Evolutionary conservation across 2,329 filamentous ascomycete genomes (phyloP), one percentile per base, ranked within the genome.

Genomic region (Thermothelomyces thermophilus): DNA sequence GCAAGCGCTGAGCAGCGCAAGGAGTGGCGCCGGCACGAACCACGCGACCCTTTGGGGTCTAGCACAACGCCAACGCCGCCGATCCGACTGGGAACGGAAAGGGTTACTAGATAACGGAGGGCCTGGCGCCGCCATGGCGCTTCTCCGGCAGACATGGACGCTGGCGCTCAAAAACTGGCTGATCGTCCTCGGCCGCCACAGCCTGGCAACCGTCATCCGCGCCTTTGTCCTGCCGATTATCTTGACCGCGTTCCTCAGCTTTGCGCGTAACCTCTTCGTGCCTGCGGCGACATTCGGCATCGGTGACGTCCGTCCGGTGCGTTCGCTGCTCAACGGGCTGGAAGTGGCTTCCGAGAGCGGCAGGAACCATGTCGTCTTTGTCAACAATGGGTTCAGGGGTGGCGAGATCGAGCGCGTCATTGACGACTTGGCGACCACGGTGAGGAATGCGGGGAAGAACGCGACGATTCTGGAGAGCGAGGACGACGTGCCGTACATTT

Each of bases 261-360:
- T 86, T 65, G 84, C 88, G 14, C 84, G 87, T 58, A 90, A 90
- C 64, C 79, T 95, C 55, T 91, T 95, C 61, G 79, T 90, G 3
- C 84, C 88, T 1, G 84, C 87, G 1, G 84, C 86, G 1, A 70
- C 76, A 3, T 95, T 77, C 61, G 90, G 90, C 39, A 82, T 95
- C 56, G 86, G 83, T 39, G 64, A 73, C 0, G 66, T 80, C 0
- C 71, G 68, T 6, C 74, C 82, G 0, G 68, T 95, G 54, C 78
- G 82, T 52, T 76, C 79, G 10, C 74, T 95, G 16, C 62, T 73
- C 30, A 70, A 86, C 54, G 87, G 83, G 1, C 73, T 95, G 28
- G 63, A 67, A 17, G 69, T 70, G 22, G 79, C 83, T 2, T 68
- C 69, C 14, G 72, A 72, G 10, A 66, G 66, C 22, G 80, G 82